phyloP scores from a whole-genome alignment of 2,329 filamentous ascomycete genomes.

The Acephala macrosclerotiorum region DNA sequence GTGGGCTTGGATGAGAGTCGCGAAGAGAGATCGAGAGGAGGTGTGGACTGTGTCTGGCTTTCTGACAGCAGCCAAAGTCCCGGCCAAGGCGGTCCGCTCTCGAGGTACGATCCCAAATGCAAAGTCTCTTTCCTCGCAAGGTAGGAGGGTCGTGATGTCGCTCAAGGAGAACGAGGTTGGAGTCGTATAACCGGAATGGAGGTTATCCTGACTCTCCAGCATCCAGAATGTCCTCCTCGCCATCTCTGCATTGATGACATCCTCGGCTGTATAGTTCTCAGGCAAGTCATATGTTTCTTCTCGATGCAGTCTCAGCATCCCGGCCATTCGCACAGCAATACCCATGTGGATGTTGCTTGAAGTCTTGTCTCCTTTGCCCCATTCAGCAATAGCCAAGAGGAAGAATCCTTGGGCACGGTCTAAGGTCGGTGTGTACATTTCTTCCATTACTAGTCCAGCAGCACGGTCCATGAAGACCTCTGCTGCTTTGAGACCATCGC shows the following conservation, averaged over 20 bases:
- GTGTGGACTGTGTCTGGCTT: constrained; percentile 39
- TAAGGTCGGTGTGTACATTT: constrained; percentile 61
- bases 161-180: constrained; percentile 45
- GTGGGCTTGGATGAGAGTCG: constrained; percentile 48
- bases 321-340: constrained; percentile 47
- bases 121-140: constrained; percentile 49
- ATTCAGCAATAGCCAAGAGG: constrained; percentile 64
- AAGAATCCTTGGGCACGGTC: constrained; percentile 66
- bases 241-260: constrained; percentile 45
- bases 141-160: constrained; percentile 48
- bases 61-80: constrained; percentile 42
- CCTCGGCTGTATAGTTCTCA: constrained; percentile 37
- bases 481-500: constrained; percentile 58
- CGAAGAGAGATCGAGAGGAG: constrained; percentile 46
- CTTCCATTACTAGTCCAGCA: constrained; percentile 53
- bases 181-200: constrained; percentile 46
- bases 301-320: constrained; percentile 46
- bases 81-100: constrained; percentile 44
- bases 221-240: constrained; percentile 50
- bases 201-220: constrained; percentile 47
- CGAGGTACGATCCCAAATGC: constrained; percentile 44
- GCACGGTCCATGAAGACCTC: constrained; percentile 62
- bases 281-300: constrained; percentile 47
- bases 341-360: constrained; percentile 56
- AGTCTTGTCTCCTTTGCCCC: constrained; percentile 61